Evolutionary conservation across 169 alveolate genomes (phyloP), one percentile per base, ranked within the genome.

Genomic region (Babesia bigemina): DNA sequence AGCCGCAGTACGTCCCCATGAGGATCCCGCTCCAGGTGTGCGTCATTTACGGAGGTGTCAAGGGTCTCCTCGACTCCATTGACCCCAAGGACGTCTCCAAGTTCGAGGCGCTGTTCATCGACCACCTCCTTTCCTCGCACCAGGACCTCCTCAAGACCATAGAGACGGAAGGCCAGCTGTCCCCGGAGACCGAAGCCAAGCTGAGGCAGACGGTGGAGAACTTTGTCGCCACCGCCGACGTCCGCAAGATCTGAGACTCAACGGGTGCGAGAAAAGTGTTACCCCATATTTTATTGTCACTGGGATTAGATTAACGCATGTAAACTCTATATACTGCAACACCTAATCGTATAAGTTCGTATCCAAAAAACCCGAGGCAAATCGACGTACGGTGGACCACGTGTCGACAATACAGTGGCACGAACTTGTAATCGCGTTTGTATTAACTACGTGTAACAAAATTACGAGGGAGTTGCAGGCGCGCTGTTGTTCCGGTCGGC

Each of bases 1-100:
- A 95, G 81, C 92, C 93, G 53, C 96, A 93, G 75, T 93, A 92
- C 84, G 81, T 90, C 13, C 97, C 97, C 24, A 88, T 95, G 90
- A 69, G 74, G 52, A 77, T 77, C 24, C 86, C 94, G 33, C 71
- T 90, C 22, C 96, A 92, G 70, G 91, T 91, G 29, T 75, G 92
- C 50, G 86, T 92, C 47, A 88, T 92, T 48, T 92, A 86, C 86
- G 92, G 94, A 33, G 96, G 95, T 19, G 94, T 91, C 48, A 90
- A 83, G 70, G 96, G 95, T 33, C 84, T 88, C 55, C 84, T 92
- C 24, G 94, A 89, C 55, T 63, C 77, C 22, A 60, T 91, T 14
- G 84, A 74, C 62, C 92, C 92, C 42, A 82, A 86, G 61, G 87
- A 88, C 48, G 87, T 92, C 39, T 67, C 77, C 29, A 86, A 84